phyloP scores from a whole-genome alignment of 192 early-diverging fungal genomes.

The Coemansia sp. region DNA sequence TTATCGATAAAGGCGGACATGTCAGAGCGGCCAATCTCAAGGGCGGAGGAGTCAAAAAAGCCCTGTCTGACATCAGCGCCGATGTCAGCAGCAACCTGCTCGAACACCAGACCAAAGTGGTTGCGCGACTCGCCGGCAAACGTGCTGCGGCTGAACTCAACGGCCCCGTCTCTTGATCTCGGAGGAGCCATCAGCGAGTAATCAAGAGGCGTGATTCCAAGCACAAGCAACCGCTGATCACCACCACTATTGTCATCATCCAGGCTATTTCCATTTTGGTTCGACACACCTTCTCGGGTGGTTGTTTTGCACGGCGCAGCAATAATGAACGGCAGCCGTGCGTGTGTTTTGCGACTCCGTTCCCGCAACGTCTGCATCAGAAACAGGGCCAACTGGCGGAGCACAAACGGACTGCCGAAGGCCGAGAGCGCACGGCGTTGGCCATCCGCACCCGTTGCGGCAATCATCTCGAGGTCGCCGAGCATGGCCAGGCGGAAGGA shows the following conservation, averaged over 20 bases:
- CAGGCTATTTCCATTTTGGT: constrained; percentile 21
- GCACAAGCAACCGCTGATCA: constrained; percentile 70
- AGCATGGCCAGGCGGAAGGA: constrained; percentile 76
- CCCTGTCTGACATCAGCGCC: constrained; percentile 67
- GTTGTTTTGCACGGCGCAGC: constrained; percentile 58
- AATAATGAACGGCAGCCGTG: constrained; percentile 73
- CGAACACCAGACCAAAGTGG: constrained; percentile 81
- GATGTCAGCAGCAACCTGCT: constrained; percentile 67
- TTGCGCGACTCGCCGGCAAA: constrained; percentile 57
- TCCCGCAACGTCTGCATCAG: constrained; percentile 67
- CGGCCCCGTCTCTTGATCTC: not conserved
- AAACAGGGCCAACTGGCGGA: constrained; percentile 80
- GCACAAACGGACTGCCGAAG: constrained; percentile 63
- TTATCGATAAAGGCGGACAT: constrained; percentile 67
- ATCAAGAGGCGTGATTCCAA: constrained; percentile 61
- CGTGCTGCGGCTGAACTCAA: constrained; percentile 24
- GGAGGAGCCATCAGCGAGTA: constrained; percentile 55
- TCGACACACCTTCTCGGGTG: constrained; percentile 22
- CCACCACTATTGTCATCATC: not conserved
- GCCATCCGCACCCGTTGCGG: constrained; percentile 5
- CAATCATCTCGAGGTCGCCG: constrained; percentile 51
- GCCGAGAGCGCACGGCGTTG: constrained; percentile 1
- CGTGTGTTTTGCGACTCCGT: constrained; percentile 20
- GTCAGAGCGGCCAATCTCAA: constrained; percentile 77
- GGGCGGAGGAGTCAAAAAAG: constrained; percentile 80